Evolutionary conservation across 176 grass and related monocot genomes (phyloP).

Genomic region (Eragrostis curvula): DNA sequence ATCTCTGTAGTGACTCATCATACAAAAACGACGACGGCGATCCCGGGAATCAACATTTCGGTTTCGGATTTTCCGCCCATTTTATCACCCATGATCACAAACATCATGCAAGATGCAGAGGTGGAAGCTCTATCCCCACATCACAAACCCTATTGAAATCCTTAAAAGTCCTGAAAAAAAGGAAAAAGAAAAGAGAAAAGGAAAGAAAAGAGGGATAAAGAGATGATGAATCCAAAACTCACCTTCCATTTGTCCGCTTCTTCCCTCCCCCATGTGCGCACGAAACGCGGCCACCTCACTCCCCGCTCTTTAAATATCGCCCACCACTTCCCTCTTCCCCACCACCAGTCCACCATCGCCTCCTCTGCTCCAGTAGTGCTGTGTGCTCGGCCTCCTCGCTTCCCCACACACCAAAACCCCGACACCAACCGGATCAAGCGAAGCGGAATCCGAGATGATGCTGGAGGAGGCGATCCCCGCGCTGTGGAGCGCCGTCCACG

Average conservation of each 20-base stretch:
- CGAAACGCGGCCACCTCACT: constrained; percentile 31
- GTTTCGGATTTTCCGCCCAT: not conserved
- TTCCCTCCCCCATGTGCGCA: constrained; percentile 40
- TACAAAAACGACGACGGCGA: not conserved
- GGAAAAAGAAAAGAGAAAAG: not conserved
- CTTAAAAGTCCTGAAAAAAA: no score
- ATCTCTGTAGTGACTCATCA: not conserved
- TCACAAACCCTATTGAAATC: not conserved
- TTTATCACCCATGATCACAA: not conserved
- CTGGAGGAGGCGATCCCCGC: constrained; percentile 63
- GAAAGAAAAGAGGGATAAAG: not conserved
- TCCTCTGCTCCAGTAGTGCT: not conserved
- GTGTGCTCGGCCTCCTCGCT: not conserved
- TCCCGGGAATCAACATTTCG: not conserved
- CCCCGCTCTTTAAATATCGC: constrained; percentile 41
- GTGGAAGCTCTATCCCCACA: not conserved
- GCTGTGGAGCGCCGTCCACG: constrained; percentile 64
- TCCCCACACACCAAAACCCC: constrained; percentile 5
- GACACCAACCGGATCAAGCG: not conserved
- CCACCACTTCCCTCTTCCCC: not conserved
- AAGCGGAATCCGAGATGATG: constrained; percentile 31
- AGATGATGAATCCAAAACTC: not conserved
- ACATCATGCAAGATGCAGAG: no score
- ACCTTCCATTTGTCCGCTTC: constrained; percentile 6
- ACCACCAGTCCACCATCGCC: not conserved